A percentile compares a stretch with the other conserved stretches of the same genome.
Evolutionary conservation across 495 filamentous ascomycete genomes (phyloP).

Genomic region (Podospora sp.): DNA sequence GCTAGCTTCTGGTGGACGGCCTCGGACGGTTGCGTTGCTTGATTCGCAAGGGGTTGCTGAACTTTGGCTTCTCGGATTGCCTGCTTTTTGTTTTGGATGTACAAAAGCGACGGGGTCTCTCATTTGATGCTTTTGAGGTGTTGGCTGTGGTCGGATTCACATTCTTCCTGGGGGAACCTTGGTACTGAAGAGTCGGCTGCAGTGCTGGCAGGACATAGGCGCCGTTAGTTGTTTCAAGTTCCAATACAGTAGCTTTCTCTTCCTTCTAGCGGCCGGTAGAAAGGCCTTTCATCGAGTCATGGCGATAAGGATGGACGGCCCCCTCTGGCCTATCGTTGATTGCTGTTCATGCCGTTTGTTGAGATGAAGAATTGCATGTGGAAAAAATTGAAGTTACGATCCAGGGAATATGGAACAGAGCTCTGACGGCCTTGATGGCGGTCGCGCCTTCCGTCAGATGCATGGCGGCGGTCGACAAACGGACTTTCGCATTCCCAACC

Average conservation of each 20-base stretch:
- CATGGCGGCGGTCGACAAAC: background rate
- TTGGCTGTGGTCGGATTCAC: background rate
- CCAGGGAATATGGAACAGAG: no score
- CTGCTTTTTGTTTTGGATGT: background rate
- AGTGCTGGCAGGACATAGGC: background rate
- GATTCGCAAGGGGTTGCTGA: background rate
- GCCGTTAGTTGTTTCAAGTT: background rate
- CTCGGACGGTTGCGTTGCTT: background rate
- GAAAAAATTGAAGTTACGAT: no score
- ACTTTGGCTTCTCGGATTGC: background rate
- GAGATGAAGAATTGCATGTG: background rate
- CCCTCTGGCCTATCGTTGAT: background rate
- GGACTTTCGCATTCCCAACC: background rate
- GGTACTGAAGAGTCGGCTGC: background rate
- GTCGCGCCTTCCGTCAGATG: background rate
- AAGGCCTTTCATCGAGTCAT: no score
- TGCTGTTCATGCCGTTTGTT: background rate
- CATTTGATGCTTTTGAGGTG: background rate
- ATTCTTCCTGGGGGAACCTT: background rate
- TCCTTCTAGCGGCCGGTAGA: background rate
- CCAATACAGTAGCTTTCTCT: background rate
- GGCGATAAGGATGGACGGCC: no score
- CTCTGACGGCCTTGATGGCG: background rate
- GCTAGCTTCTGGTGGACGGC: background rate
- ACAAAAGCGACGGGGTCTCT: background rate